These are phyloP conservation scores for Thymus quinquecostatus DNA, from an alignment of 257 asterid species.

Conservation along the genomic window DNA sequence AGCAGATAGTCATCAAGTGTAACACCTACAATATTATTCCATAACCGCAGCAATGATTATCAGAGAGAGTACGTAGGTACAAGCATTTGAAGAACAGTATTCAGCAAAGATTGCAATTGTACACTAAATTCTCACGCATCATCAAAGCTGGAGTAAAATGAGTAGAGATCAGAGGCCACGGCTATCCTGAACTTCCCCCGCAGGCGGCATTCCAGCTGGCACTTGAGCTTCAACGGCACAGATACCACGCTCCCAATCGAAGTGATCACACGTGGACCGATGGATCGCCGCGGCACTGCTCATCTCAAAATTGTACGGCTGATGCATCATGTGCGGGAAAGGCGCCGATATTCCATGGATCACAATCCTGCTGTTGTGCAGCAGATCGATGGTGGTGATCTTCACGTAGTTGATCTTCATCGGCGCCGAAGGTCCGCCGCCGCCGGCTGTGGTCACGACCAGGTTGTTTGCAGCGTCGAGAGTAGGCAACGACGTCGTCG, in stretches of 20 bases:
- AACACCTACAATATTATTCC: slow-evolving; percentile 25
- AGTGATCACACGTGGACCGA: slow-evolving; percentile 41
- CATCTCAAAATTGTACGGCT: slow-evolving; percentile 25
- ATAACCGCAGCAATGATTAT: not conserved
- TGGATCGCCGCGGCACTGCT: slow-evolving; percentile 36
- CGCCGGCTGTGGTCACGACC: slow-evolving; percentile 66
- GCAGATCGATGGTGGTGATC: slow-evolving; percentile 52
- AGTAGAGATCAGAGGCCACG: slow-evolving; percentile 44
- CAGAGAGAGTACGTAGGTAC: not conserved
- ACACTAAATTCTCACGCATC: not conserved
- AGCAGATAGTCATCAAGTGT: not conserved
- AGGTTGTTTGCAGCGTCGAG: slow-evolving; percentile 55
- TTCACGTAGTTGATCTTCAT: slow-evolving; percentile 66
- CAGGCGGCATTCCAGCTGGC: slow-evolving; percentile 53
- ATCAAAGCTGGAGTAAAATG: not conserved
- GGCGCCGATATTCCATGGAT: slow-evolving; percentile 62
- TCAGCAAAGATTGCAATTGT: not conserved
- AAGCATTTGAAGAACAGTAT: slow-evolving; percentile 11
- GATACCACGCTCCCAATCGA: slow-evolving; percentile 49
- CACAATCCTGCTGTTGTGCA: slow-evolving; percentile 67
- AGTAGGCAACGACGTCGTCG: slow-evolving; percentile 53
- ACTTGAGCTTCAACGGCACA: slow-evolving; percentile 51
- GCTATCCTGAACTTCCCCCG: slow-evolving; percentile 40
- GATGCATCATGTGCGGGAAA: slow-evolving; percentile 60
- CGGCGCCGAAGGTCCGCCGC: slow-evolving; percentile 59